Percentiles rank a stretch among this genome's conserved stretches.
Evolutionary conservation across 805 yeast species (phyloP).

Genomic region (Schwanniomyces sp.): DNA sequence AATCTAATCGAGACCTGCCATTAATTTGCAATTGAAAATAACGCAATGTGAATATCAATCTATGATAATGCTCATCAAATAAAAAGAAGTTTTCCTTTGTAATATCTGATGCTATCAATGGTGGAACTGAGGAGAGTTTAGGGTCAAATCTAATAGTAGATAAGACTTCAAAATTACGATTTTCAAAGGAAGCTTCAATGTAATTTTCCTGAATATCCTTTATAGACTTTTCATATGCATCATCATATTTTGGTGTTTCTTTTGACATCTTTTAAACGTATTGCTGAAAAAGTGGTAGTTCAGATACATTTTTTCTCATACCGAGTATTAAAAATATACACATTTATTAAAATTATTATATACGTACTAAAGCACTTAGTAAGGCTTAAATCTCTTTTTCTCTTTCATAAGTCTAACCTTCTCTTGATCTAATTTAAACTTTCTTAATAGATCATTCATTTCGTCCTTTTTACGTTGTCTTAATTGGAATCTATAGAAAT

Average conservation of each 20-base stretch:
- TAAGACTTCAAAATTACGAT: constrained; percentile 52
- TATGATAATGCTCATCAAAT: constrained; percentile 59
- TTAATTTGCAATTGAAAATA: constrained; percentile 41
- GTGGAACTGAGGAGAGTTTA: constrained; percentile 29
- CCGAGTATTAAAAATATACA: background rate
- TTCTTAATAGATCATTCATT: constrained; percentile 79
- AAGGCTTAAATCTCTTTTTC: constrained; percentile 83
- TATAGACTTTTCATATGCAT: constrained; percentile 3
- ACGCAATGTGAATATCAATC: constrained; percentile 53
- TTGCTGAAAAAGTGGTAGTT: background rate
- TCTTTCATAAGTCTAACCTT: constrained; percentile 76
- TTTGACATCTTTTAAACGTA: background rate
- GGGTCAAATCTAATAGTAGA: constrained; percentile 82
- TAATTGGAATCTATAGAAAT: constrained; percentile 94
- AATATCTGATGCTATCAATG: constrained; percentile 23
- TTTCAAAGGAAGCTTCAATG: constrained; percentile 10
- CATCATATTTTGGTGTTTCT: background rate
- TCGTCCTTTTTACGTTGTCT: constrained; percentile 91
- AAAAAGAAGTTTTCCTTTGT: constrained; percentile 51
- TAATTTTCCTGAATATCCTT: constrained; percentile 8
- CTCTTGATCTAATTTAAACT: constrained; percentile 90
- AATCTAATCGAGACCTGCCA: constrained; percentile 19
- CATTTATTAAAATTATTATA: background rate
- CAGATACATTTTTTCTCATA: background rate
- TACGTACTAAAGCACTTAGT: constrained; percentile 31